phyloP scores from a whole-genome alignment of 2,329 filamentous ascomycete genomes.

The Catunica adiposa region DNA sequence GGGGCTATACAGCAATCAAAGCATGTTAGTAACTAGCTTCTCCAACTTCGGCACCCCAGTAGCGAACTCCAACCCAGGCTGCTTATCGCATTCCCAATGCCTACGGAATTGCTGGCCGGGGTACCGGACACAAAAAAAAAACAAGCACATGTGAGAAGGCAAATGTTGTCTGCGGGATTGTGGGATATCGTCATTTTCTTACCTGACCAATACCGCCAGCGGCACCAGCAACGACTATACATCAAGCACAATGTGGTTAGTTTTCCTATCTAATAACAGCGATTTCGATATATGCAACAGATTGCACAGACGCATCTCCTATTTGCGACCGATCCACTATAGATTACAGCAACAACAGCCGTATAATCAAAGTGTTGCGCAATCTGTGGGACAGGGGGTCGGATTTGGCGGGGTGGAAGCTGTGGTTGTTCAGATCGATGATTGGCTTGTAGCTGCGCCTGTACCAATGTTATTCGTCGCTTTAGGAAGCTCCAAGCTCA shows the following conservation, averaged over 20 bases:
- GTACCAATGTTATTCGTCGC: background rate
- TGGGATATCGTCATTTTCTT: slow-evolving; percentile 19
- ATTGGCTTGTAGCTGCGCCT: background rate
- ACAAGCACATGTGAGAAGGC: background rate
- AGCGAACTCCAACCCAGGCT: background rate
- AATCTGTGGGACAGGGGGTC: background rate
- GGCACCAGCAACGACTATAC: slow-evolving; percentile 71
- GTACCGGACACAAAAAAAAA: background rate
- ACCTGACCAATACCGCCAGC: slow-evolving; percentile 98
- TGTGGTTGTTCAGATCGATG: background rate
- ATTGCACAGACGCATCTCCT: background rate
- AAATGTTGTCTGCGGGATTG: background rate
- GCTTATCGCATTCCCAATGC: slow-evolving; percentile 6
- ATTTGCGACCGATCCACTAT: no score
- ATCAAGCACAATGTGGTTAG: slow-evolving; percentile 14
- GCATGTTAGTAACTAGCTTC: slow-evolving; percentile 13
- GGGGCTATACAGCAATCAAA: slow-evolving; percentile 41
- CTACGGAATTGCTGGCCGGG: background rate
- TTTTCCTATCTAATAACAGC: background rate
- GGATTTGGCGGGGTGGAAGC: background rate
- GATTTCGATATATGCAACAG: background rate
- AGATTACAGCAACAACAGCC: background rate
- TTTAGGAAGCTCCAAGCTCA: background rate
- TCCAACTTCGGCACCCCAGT: slow-evolving; percentile 7
- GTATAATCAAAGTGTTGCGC: background rate